These are phyloP conservation scores for Ophiostoma sp. DNA, from an alignment of 2,329 filamentous ascomycete species.

Conservation along the genomic window DNA sequence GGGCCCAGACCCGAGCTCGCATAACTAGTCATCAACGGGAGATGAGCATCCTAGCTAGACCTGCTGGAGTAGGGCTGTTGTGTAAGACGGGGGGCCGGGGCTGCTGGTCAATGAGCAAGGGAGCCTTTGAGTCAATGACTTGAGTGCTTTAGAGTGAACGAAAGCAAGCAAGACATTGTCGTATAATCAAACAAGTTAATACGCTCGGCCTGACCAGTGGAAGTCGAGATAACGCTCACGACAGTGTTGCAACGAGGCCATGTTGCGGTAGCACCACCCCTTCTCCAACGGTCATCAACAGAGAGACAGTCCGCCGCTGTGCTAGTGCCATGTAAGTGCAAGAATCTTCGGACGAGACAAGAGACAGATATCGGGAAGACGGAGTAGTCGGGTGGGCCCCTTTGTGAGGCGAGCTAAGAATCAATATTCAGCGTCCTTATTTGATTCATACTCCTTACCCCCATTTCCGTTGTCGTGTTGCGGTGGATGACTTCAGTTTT, in stretches of 20 bases:
- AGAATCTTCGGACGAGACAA: not conserved
- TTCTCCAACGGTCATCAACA: conserved; percentile 4
- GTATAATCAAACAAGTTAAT: not conserved
- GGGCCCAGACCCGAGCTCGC: conserved; percentile 18
- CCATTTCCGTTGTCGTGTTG: not conserved
- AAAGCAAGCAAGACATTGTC: too few species aligned
- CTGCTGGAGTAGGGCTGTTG: conserved; percentile 10
- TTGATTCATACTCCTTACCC: not conserved
- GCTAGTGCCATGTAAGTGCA: not conserved
- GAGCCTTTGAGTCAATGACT: not conserved
- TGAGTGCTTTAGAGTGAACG: not conserved
- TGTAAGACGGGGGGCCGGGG: conserved; percentile 7
- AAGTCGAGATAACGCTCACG: not conserved
- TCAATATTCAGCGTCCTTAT: conserved; percentile 6
- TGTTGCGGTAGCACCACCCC: conserved; percentile 3
- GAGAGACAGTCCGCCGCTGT: conserved; percentile 1
- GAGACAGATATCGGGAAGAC: conserved; percentile 1
- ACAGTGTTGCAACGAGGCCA: conserved; percentile 2
- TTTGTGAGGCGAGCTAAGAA: not conserved
- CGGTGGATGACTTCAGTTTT: not conserved
- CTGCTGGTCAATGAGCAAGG: not conserved
- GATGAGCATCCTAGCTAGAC: conserved; percentile 19
- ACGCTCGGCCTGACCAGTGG: not conserved
- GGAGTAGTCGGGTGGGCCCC: not conserved
- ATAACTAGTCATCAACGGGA: conserved; percentile 21